These are phyloP conservation scores for Ascosphaera aggregata DNA, from an alignment of 2,329 filamentous ascomycete genomes.

Conservation along the genomic window DNA sequence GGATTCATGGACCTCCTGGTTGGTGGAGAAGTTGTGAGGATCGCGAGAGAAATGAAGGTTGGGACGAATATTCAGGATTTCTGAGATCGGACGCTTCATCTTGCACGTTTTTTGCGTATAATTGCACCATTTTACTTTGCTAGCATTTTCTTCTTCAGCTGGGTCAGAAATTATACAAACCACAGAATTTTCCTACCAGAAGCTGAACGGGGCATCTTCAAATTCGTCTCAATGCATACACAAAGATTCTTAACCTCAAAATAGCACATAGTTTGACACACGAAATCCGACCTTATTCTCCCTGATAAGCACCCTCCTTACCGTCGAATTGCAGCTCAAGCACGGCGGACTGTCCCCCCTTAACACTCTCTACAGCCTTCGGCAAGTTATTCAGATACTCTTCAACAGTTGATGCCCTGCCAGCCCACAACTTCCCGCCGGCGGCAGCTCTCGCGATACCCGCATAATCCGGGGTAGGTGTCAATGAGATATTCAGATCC, in stretches of 20 bases:
- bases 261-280: no score
- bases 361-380: conserved; percentile 35
- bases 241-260: no score
- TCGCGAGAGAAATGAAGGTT: conserved; percentile 13
- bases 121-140: no score
- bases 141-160: no score
- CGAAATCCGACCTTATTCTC: no score
- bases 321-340: conserved; percentile 36
- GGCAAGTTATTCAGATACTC: conserved; percentile 31
- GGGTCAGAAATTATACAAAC: no score
- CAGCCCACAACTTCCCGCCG: conserved; percentile 38
- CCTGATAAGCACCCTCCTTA: conserved; percentile 31
- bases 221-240: no score
- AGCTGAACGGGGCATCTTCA: no score
- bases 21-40: conserved; percentile 17
- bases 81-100: no score
- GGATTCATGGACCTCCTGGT: conserved; percentile 27
- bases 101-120: no score
- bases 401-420: conserved; percentile 29
- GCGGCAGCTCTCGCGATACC: conserved; percentile 44
- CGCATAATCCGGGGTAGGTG: conserved; percentile 40
- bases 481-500: conserved; percentile 43
- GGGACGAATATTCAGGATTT: conserved; percentile 17
- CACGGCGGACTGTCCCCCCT: conserved; percentile 34
- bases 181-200: no score